phyloP scores from a whole-genome alignment of 805 yeast species.

The Metahyphopichia silvanorum region DNA sequence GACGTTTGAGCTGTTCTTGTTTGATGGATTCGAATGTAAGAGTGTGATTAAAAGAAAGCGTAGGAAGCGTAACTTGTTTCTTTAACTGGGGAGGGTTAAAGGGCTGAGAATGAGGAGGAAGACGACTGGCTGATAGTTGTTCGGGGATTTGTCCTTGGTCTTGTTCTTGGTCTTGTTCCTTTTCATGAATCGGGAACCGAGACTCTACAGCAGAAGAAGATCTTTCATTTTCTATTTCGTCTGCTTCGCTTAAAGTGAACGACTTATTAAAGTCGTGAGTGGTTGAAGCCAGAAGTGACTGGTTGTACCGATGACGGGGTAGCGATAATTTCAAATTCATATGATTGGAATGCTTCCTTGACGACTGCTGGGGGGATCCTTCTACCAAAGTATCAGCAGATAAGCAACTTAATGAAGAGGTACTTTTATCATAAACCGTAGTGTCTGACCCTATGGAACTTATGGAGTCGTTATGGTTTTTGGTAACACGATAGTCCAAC shows the following conservation, averaged over 20 bases:
- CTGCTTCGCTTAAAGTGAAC: constrained; percentile 6
- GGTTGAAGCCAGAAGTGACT: constrained; percentile 7
- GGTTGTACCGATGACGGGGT: constrained; percentile 8
- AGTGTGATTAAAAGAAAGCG: constrained; percentile 12
- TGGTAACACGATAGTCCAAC: too few relatives aligned
- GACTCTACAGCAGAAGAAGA: constrained; percentile 1
- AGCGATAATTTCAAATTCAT: constrained; percentile 11
- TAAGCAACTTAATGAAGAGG: too few relatives aligned
- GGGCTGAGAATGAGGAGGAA: too few relatives aligned
- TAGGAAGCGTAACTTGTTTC: constrained; percentile 19
- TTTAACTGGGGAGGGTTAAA: constrained; percentile 10
- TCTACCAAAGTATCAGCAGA: constrained; percentile 34
- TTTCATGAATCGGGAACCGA: too few relatives aligned
- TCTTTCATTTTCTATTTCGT: constrained; percentile 2
- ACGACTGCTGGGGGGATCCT: constrained; percentile 7
- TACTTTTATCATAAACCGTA: constrained; percentile 4
- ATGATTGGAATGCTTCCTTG: constrained; percentile 3
- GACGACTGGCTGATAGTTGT: too few relatives aligned
- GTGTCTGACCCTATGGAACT: constrained; percentile 27
- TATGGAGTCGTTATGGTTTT: constrained; percentile 16
- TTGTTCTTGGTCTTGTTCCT: not conserved
- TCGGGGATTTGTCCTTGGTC: constrained; percentile 2
- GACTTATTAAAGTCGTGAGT: constrained; percentile 3
- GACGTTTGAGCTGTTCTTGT: constrained; percentile 20
- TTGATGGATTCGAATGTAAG: constrained; percentile 13